These are phyloP conservation scores for Thymus mandschuricus DNA, from an alignment of 257 asterid species.

Conservation along the genomic window DNA sequence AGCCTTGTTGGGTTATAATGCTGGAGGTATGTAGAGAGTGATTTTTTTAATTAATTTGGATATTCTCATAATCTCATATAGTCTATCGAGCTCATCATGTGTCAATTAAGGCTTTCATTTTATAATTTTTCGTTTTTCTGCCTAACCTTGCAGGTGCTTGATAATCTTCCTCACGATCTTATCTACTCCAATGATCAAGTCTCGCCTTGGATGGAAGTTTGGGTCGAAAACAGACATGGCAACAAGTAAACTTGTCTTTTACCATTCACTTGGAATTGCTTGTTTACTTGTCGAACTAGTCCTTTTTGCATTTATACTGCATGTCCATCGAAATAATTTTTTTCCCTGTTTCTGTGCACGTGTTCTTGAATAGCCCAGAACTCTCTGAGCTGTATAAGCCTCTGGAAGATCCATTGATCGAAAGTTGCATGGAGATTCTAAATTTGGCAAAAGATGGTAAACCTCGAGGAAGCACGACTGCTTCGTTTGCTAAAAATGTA, in stretches of 20 bases:
- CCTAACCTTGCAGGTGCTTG: conserved; percentile 68
- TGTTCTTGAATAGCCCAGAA: conserved; percentile 53
- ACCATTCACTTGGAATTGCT: not conserved
- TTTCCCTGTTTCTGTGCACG: conserved; percentile 13
- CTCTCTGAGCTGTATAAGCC: conserved; percentile 80
- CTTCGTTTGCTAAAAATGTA: conserved; percentile 47
- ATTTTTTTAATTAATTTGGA: not conserved
- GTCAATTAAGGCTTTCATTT: not conserved
- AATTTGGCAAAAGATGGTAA: conserved; percentile 58
- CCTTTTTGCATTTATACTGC: conserved; percentile 23
- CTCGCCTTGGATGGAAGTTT: conserved; percentile 95
- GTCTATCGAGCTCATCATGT: conserved; percentile 5
- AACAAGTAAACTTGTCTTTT: conserved; percentile 47
- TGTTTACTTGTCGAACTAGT: conserved; percentile 5
- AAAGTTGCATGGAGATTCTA: conserved; percentile 76
- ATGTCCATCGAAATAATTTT: conserved; percentile 5
- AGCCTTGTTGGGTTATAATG: conserved; percentile 99
- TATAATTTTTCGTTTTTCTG: not conserved
- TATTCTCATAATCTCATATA: conserved; percentile 24
- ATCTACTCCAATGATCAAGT: conserved; percentile 80
- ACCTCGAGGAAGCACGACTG: conserved; percentile 50
- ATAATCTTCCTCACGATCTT: conserved; percentile 98
- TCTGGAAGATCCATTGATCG: conserved; percentile 67
- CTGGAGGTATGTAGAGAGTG: conserved; percentile 64
- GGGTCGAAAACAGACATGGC: conserved; percentile 72